Evolutionary conservation across 148 eudicot species (phyloP), one percentile per base, ranked within the genome.

Genomic region (Mesembryanthemum crystallinum): DNA sequence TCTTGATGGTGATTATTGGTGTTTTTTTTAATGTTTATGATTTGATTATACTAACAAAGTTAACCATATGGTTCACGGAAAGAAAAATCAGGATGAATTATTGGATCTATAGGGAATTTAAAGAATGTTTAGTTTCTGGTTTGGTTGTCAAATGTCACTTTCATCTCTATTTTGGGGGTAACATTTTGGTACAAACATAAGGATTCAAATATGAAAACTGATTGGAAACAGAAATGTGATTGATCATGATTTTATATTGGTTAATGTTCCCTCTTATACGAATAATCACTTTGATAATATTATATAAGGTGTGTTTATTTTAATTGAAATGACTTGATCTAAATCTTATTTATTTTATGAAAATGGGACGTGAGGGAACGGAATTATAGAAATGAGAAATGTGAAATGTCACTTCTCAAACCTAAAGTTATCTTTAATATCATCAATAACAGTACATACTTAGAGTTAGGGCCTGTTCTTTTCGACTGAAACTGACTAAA

Each of bases 51-150:
- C n/a, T n/a, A 23, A 47, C 11, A 15, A 39, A 73, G 29, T 71
- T 18, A 54, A 54, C n/a, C 21, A 17, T 54, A 17, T 54, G 29
- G 27, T 21, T n/a, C 23, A 57, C 30, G 10, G 18, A 28, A 35
- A 42, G 47, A 7, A 73, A 25, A 72, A n/a, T 39, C 35, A 59
- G 15, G 67, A 18, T 39, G 14, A 7, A 60, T 59, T 37, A 73
- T 73, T 73, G 67, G 66, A 71, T 28, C 60, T 30, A 24, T n/a
- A 32, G 60, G 30, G 8, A 71, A 20, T 35, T 57, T 23, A 45
- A 59, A 23, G 52, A 15, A 47, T 9, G 1, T 9, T 24, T 29
- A 73, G 32, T 35, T 37, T 24, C n/a, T 11, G 55, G 25, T 13
- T 59, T 21, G 12, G 33, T 37, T 37, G 21, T 71, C 18, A 62